Conservation (phyloP, 2,329 filamentous ascomycete species). For the Diplodia intermedia region DNA sequence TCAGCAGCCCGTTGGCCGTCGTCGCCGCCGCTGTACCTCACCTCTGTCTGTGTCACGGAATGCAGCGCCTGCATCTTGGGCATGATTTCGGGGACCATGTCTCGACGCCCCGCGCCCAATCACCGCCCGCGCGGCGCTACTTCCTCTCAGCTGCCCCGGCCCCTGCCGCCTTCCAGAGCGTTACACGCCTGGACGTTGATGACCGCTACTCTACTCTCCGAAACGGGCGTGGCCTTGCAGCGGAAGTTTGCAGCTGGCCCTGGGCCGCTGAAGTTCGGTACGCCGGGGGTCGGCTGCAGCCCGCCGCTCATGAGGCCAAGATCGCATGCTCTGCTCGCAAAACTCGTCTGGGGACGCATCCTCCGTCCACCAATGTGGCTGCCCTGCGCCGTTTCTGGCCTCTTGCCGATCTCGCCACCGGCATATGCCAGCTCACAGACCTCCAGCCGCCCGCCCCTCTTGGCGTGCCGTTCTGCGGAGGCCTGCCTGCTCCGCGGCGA, state of each 20-base stretch:
- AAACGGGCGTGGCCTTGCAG: slow-evolving; percentile 30
- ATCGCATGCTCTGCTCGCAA: slow-evolving; percentile 9
- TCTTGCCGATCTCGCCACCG: slow-evolving; percentile 27
- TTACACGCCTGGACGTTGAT: slow-evolving; percentile 32
- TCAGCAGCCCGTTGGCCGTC: slow-evolving; percentile 6
- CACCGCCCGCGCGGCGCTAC: not conserved
- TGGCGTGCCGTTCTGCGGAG: slow-evolving; percentile 15
- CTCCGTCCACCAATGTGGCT: slow-evolving; percentile 24
- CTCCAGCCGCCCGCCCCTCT: slow-evolving; percentile 21
- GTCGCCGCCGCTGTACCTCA: slow-evolving; percentile 9
- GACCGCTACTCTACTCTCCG: slow-evolving; percentile 6
- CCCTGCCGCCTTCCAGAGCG: slow-evolving; percentile 30
- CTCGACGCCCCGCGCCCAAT: slow-evolving; percentile 13
- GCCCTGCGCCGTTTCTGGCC: slow-evolving; percentile 18
- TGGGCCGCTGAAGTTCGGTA: slow-evolving; percentile 16
- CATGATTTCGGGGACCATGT: slow-evolving; percentile 14
- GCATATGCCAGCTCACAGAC: slow-evolving; percentile 24
- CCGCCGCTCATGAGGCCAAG: slow-evolving; percentile 15
- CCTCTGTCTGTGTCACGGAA: slow-evolving; percentile 7
- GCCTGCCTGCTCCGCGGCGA: slow-evolving; percentile 6
- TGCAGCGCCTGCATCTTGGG: slow-evolving; percentile 7
- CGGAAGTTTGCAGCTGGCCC: slow-evolving; percentile 17
- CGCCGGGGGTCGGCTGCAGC: slow-evolving; percentile 21
- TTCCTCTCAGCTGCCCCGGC: slow-evolving; percentile 19
- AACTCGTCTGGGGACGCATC: slow-evolving; percentile 4